A percentile compares a stretch with the other conserved stretches of the same genome.
Conservation (phyloP, 2,329 filamentous ascomycete species). For the Claviceps pusilla region DNA sequence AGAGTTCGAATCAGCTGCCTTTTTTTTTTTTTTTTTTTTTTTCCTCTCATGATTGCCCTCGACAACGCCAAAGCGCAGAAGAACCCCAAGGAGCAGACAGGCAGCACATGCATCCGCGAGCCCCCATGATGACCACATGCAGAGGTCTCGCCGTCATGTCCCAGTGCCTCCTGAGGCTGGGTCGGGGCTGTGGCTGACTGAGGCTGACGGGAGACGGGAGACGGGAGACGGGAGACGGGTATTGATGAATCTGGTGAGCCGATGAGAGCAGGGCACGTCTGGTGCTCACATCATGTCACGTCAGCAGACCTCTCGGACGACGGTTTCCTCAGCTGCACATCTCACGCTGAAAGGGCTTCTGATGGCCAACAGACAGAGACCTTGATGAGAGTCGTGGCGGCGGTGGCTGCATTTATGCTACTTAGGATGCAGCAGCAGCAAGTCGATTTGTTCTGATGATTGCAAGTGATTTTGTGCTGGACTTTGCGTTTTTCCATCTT, state of each 20-base stretch:
- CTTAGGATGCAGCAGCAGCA: neutral
- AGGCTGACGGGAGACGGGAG: neutral
- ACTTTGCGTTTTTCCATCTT: too few species aligned
- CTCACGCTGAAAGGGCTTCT: conserved; percentile 4
- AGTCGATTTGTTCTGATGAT: too few species aligned
- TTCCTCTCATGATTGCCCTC: too few species aligned
- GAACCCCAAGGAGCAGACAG: neutral
- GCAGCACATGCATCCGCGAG: neutral
- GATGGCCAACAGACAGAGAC: neutral
- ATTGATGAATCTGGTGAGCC: neutral
- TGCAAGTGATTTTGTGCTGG: too few species aligned
- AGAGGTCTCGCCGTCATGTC: neutral
- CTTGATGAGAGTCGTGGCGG: too few species aligned
- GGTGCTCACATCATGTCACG: neutral
- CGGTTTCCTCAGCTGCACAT: conserved; percentile 5
- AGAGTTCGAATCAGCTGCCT: too few species aligned
- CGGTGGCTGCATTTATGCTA: conserved; percentile 13
- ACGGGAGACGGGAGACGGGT: neutral
- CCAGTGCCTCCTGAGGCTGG: too few species aligned
- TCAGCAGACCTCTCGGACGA: conserved; percentile 7
- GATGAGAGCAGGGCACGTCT: neutral
- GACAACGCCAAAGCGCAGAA: neutral
- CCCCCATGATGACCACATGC: neutral
- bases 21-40: too few species aligned
- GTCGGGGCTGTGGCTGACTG: too few species aligned